Evolutionary conservation across 2,329 filamentous ascomycete species (phyloP).

Genomic region (Fusarium equiseti): DNA sequence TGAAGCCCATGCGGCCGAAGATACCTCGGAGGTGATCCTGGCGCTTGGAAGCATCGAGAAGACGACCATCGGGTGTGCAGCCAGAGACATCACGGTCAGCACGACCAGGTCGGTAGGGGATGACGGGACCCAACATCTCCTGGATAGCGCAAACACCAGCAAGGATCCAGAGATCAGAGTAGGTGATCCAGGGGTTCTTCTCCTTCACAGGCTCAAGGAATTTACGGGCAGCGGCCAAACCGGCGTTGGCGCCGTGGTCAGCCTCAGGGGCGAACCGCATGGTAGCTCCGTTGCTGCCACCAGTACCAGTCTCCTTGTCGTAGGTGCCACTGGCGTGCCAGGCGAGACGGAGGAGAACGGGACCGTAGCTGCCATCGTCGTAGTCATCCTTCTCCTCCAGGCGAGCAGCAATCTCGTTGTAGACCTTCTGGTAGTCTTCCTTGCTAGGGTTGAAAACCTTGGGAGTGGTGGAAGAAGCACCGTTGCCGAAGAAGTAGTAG

Average conservation of each 20-base stretch:
- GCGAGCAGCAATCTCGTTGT: constrained; percentile 83
- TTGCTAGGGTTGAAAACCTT: constrained; percentile 79
- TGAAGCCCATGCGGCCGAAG: constrained; percentile 97
- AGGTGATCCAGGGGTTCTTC: constrained; percentile 94
- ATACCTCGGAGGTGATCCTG: constrained; percentile 87
- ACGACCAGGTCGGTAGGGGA: constrained; percentile 92
- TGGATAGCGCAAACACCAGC: constrained; percentile 87
- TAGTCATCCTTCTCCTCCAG: constrained; percentile 94
- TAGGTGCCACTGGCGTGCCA: constrained; percentile 97
- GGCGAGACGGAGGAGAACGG: constrained; percentile 88
- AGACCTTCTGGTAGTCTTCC: constrained; percentile 95
- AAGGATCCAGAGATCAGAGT: constrained; percentile 98
- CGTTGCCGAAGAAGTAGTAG: constrained; percentile 74
- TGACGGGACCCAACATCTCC: constrained; percentile 90
- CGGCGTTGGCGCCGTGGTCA: constrained; percentile 93
- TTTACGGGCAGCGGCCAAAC: constrained; percentile 85
- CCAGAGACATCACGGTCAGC: constrained; percentile 80
- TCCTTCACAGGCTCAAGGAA: constrained; percentile 92
- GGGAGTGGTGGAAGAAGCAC: constrained; percentile 61
- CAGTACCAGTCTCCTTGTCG: constrained; percentile 87
- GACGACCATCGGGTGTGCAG: constrained; percentile 94
- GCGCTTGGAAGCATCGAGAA: constrained; percentile 82
- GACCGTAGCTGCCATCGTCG: constrained; percentile 95
- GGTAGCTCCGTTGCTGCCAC: constrained; percentile 94
- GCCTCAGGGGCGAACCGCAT: constrained; percentile 95